Evolutionary conservation across 345 rosid genomes (phyloP).

Genomic region (Gossypium ekmanianum): DNA sequence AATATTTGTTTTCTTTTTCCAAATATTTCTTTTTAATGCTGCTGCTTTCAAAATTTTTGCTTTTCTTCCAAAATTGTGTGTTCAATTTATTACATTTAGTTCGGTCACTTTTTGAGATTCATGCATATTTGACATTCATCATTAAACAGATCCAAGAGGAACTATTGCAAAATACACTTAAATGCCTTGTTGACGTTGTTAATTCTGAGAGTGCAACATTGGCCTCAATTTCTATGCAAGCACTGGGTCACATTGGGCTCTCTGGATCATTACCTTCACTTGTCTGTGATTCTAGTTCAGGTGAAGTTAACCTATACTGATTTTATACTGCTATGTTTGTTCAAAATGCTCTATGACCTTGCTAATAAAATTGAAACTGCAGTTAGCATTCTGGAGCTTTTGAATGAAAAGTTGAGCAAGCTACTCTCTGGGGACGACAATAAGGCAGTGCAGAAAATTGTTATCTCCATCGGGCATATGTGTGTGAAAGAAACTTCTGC

Average conservation of each 20-base stretch:
- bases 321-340: slow-evolving; percentile 13
- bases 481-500: slow-evolving; percentile 69
- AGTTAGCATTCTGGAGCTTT: slow-evolving; percentile 52
- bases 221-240: slow-evolving; percentile 93
- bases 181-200: slow-evolving; percentile 62
- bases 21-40: background rate
- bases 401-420: slow-evolving; percentile 74
- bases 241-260: slow-evolving; percentile 89
- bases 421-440: slow-evolving; percentile 76
- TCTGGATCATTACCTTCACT: slow-evolving; percentile 62
- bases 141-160: slow-evolving; percentile 56
- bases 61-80: background rate
- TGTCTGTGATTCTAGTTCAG: slow-evolving; percentile 49
- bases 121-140: slow-evolving; percentile 13
- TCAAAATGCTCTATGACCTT: slow-evolving; percentile 16
- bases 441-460: slow-evolving; percentile 76
- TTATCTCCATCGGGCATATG: slow-evolving; percentile 78
- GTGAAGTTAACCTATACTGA: slow-evolving; percentile 35
- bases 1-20: background rate
- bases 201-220: slow-evolving; percentile 63
- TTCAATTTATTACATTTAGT: background rate
- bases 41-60: background rate
- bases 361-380: slow-evolving; percentile 34
- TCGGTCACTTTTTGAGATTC: background rate
- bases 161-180: slow-evolving; percentile 56